A percentile compares a stretch with the other conserved stretches of the same genome.
Evolutionary conservation across 106 monocot genomes (phyloP).

Genomic region (Allium sativum): DNA sequence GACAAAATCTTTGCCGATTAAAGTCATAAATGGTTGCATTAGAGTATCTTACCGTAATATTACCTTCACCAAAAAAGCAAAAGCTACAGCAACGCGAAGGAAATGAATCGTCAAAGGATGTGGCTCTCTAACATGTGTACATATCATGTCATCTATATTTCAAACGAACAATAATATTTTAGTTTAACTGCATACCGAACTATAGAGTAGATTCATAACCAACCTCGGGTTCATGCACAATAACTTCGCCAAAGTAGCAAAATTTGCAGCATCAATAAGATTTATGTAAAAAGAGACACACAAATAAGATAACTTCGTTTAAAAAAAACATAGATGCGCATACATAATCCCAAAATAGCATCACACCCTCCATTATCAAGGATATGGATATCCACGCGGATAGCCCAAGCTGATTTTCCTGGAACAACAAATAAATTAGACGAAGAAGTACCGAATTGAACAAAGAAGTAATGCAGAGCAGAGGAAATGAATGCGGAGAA

Average conservation of each 20-base stretch:
- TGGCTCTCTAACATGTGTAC: slow-evolving; percentile 78
- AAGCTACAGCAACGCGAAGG: slow-evolving; percentile 87
- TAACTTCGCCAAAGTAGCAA: slow-evolving; percentile 87
- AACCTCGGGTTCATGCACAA: slow-evolving; percentile 85
- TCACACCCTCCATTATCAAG: slow-evolving; percentile 97
- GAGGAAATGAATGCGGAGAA: too few species aligned
- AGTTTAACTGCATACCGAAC: too few species aligned
- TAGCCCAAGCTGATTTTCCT: slow-evolving; percentile 90
- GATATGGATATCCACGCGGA: slow-evolving; percentile 92
- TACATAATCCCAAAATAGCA: neutral
- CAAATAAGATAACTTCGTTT: slow-evolving; percentile 9
- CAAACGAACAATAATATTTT: neutral
- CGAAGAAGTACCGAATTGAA: too few species aligned
- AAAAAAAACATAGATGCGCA: neutral
- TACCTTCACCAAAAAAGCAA: slow-evolving; percentile 93
- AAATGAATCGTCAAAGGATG: slow-evolving; percentile 78
- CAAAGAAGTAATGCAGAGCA: too few species aligned
- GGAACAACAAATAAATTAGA: slow-evolving; percentile 74
- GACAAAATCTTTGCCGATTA: too few species aligned
- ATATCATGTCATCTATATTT: neutral
- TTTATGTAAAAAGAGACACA: slow-evolving; percentile 41
- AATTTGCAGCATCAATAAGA: slow-evolving; percentile 96
- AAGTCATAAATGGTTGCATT: too few species aligned
- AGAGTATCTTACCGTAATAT: slow-evolving; percentile 38
- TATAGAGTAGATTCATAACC: neutral